Percentiles rank a stretch among this genome's conserved stretches.
These are phyloP conservation scores for Verticillium klebahnii DNA, from an alignment of 2,329 filamentous ascomycete genomes.

Conservation along the genomic window DNA sequence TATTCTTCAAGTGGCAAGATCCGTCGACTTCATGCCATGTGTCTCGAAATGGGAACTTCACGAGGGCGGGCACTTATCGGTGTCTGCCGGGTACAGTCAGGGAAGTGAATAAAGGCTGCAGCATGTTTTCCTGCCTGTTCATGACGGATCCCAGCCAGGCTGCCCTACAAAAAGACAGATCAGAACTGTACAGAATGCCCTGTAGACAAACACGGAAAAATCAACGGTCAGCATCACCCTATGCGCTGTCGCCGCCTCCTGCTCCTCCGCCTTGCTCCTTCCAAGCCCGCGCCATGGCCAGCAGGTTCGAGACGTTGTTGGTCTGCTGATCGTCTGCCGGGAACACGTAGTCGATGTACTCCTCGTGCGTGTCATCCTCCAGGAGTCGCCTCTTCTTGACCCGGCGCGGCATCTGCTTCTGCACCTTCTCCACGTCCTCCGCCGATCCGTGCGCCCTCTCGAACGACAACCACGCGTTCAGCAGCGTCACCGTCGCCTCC, in stretches of 20 bases:
- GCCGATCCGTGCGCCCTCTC: conserved; percentile 76
- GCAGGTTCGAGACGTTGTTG: conserved; percentile 74
- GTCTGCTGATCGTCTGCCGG: conserved; percentile 88
- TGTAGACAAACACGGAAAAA: too few species aligned
- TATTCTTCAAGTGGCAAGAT: too few species aligned
- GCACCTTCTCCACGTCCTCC: conserved; percentile 74
- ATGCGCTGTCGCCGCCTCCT: conserved; percentile 14
- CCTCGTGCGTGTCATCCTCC: conserved; percentile 91
- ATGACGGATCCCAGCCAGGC: too few species aligned
- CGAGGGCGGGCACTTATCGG: too few species aligned
- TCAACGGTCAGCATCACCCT: too few species aligned
- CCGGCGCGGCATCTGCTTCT: conserved; percentile 88
- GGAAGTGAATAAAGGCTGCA: too few species aligned
- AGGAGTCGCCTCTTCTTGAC: conserved; percentile 89
- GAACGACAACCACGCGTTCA: conserved; percentile 90
- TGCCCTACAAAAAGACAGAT: too few species aligned
- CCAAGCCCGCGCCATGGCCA: conserved; percentile 85
- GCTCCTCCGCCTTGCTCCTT: conserved; percentile 54
- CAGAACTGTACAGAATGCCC: neutral
- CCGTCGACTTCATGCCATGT: too few species aligned
- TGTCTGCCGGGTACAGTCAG: too few species aligned
- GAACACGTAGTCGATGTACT: conserved; percentile 97
- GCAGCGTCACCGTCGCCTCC: conserved; percentile 86
- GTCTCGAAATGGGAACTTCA: too few species aligned
- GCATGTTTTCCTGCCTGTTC: too few species aligned